Percentiles rank a stretch among this genome's conserved stretches.
These are phyloP conservation scores for Saitozyma sp. DNA, from an alignment of 768 basidiomycete species.

Conservation along the genomic window DNA sequence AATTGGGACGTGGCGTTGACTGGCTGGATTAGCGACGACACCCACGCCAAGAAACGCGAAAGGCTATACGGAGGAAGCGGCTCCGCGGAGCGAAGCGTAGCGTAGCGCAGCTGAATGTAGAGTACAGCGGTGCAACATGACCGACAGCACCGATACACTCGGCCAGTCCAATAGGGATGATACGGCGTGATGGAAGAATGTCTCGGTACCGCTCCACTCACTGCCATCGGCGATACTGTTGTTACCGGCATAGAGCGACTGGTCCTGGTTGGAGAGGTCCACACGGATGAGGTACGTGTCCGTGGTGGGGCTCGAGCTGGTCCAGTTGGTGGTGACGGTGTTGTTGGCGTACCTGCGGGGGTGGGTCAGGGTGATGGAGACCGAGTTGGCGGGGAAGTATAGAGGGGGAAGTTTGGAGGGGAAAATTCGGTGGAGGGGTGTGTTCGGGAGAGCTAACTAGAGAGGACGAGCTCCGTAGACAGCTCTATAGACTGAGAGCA, in stretches of 20 bases:
- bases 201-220: slow-evolving; percentile 11
- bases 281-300: slow-evolving; percentile 41
- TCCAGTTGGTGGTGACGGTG: slow-evolving; percentile 45
- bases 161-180: not conserved
- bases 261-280: slow-evolving; percentile 30
- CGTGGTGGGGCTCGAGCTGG: slow-evolving; percentile 19
- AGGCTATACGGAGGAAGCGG: no score
- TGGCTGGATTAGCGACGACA: slow-evolving; percentile 4
- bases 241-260: slow-evolving; percentile 23
- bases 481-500: not conserved
- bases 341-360: slow-evolving; percentile 34
- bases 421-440: not conserved
- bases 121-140: not conserved
- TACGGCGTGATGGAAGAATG: not conserved
- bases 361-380: slow-evolving; percentile 11
- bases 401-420: not conserved
- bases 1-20: slow-evolving; percentile 37
- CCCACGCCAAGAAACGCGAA: not conserved
- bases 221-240: slow-evolving; percentile 40
- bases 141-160: not conserved
- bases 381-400: slow-evolving; percentile 1
- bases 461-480: not conserved
- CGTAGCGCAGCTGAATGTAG: not conserved
- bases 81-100: not conserved
- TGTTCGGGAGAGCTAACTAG: not conserved